Base-by-base conservation (phyloP, 1,139 yeast genomes). In the Zygosaccharomyces pseudobailii region DNA sequence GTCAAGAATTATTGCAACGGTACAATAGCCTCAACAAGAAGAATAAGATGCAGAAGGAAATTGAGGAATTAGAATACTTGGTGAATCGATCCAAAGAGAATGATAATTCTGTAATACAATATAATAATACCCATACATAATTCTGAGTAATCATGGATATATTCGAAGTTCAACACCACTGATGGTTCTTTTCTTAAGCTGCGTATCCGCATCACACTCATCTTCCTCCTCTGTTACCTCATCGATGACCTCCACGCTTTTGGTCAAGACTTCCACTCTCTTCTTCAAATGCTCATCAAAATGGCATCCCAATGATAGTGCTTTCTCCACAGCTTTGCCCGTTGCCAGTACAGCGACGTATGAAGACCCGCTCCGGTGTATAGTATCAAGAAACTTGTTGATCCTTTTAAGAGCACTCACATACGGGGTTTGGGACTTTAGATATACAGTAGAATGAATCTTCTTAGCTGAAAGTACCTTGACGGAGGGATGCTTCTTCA, bases 281-380 rank as follows among this genome's bases (percentile, higher is more conserved):
- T 72, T 69, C 8, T 71, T 69, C 41, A 70, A 63, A 23, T 74
- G 74, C 35, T 69, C 70, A 52, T 76, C 75, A 59, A 78, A 82
- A 52, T 75, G 72, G 24, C 78, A 60, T 0, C 78, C 87, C 1
- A 83, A 53, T 9, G 78, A 67, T 8, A 82, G 51, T 0, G 82
- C 75, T 57, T 76, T 81, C 40, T 72, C 78, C 5, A 81, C 76
- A 5, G 86, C 75, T 45, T 73, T 75, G 1, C 90, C 90, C 87
- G 84, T 82, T 0, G 88, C 92, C 52, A 78, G 69, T 2, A 84
- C 74, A 0, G 75, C 70, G n/a, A 84, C 68, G 57, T 70, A 76
- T 36, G 71, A 63, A 1, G 71, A 68, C 30, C 71, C 67, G 48
- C 68, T 72, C 52, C 71, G 72, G 10, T 52, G 50, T 22, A 66